phyloP scores from a whole-genome alignment of 2,329 filamentous ascomycete genomes.

The Cordyceps tenuipes region DNA sequence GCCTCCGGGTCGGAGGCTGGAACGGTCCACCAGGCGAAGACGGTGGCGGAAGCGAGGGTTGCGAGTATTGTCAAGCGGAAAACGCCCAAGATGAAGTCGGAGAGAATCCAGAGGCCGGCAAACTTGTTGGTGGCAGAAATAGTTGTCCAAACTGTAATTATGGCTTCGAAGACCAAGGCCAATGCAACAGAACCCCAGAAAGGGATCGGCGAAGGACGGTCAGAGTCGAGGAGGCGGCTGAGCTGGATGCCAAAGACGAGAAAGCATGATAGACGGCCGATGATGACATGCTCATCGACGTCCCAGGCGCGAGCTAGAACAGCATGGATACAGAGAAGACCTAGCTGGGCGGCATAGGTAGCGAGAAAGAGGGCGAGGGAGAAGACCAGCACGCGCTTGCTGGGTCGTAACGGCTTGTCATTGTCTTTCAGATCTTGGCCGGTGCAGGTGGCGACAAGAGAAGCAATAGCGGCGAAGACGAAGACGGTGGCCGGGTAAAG shows the following conservation, averaged over 20 bases:
- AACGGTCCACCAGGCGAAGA: background rate
- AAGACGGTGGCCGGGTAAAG: constrained; percentile 49
- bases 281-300: constrained; percentile 38
- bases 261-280: constrained; percentile 53
- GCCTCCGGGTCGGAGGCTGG: background rate
- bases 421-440: constrained; percentile 35
- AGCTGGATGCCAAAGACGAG: constrained; percentile 56
- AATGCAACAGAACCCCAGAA: constrained; percentile 56
- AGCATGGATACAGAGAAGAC: constrained; percentile 30
- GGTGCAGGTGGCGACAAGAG: constrained; percentile 42
- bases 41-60: background rate
- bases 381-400: constrained; percentile 26
- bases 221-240: constrained; percentile 42
- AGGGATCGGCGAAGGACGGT: constrained; percentile 51
- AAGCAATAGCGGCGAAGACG: constrained; percentile 46
- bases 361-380: constrained; percentile 35
- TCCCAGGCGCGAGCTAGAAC: constrained; percentile 29
- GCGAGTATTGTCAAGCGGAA: constrained; percentile 12
- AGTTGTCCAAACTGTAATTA: constrained; percentile 22
- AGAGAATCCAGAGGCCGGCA: constrained; percentile 15
- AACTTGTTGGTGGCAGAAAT: background rate
- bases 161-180: constrained; percentile 47
- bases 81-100: constrained; percentile 17
- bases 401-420: constrained; percentile 14
- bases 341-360: constrained; percentile 41